phyloP scores from a whole-genome alignment of 768 basidiomycete genomes.

The Lactarius akahatsu region DNA sequence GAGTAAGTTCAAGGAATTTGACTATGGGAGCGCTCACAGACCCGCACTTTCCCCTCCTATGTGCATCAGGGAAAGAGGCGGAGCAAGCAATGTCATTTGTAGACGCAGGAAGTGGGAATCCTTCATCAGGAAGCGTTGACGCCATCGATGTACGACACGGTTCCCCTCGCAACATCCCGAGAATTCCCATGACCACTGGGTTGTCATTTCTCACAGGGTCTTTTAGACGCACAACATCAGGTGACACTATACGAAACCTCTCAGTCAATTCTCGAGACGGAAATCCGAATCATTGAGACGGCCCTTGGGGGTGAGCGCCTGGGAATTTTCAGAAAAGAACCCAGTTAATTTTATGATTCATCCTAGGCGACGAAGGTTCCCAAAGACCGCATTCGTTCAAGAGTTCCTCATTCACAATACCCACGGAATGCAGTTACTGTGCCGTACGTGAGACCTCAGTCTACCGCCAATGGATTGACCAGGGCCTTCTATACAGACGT shows the following conservation, averaged over 20 bases:
- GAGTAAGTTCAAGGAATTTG: conserved; percentile 44
- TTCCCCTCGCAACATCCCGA: conserved; percentile 10
- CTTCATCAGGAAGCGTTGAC: conserved; percentile 54
- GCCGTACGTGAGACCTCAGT: conserved; percentile 30
- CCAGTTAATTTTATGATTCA: background rate
- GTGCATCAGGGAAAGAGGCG: conserved; percentile 50
- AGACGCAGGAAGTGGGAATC: conserved; percentile 47
- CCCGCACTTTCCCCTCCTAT: conserved; percentile 4
- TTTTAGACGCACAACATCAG: conserved; percentile 64
- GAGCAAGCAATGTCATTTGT: conserved; percentile 51
- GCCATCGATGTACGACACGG: conserved; percentile 54
- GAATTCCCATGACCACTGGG: conserved; percentile 20
- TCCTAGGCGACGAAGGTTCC: conserved; percentile 68
- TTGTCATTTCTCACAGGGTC: conserved; percentile 45
- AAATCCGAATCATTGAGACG: conserved; percentile 56
- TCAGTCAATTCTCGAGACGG: conserved; percentile 57
- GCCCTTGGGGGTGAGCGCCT: conserved; percentile 60
- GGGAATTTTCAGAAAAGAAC: background rate
- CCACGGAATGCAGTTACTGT: conserved; percentile 79
- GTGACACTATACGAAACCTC: conserved; percentile 53
- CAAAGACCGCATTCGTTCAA: conserved; percentile 78
- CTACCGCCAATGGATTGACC: conserved; percentile 10
- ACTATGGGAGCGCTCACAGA: conserved; percentile 16
- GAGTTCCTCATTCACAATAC: conserved; percentile 82
- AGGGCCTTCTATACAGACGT: conserved; percentile 47